Base-by-base conservation (phyloP, 352 stramenopile species). In the Phytophthora podocarpi region DNA sequence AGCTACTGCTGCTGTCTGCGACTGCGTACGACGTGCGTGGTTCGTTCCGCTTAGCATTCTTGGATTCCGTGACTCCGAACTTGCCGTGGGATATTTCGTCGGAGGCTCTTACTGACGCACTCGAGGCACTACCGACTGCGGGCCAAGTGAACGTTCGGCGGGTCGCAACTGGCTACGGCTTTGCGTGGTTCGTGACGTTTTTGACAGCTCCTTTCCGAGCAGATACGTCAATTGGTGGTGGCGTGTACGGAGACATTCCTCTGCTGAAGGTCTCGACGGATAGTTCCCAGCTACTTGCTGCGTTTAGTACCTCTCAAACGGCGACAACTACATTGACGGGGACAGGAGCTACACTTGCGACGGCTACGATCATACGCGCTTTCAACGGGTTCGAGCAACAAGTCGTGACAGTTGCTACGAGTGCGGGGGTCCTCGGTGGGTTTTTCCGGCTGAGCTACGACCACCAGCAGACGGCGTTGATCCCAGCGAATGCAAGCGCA, bases 341-440 rank as follows among this genome's bases (percentile, higher is more conserved):
- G 9, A 96, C 85, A 7, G 82, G 78, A 43, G 90, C 83, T 3
- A 79, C 76, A 40, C 41, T 98, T 10, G 72, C 84, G 10, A 79
- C 93, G 15, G 71, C 74, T 5, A 93, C 90, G 2, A 74, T 96
- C 30, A 87, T 98, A 5, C 70, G 89, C 15, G 88, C 82, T 9
- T 97, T 93, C 64, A 92, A 96, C 16, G 96, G 96, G 5, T 98
- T 87, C 49, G 94, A 98, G 28, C 89, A 98, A 60, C 96, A 98
- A 53, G 82, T 80, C 5, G 62, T 98, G 2, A 87, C 72, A 3
- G 72, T 98, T 11, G 75, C 70, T 2, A 84, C 88, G 1, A 85
- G 79, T 16, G 60, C 64, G 3, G 85, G 82, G 0, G 67, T 47
- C 0, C 82, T 98, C 2, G 81, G 84, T 10, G 96, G 96, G 7